Conservation (phyloP, 2,329 filamentous ascomycete genomes). For the Colletotrichum sojae region DNA sequence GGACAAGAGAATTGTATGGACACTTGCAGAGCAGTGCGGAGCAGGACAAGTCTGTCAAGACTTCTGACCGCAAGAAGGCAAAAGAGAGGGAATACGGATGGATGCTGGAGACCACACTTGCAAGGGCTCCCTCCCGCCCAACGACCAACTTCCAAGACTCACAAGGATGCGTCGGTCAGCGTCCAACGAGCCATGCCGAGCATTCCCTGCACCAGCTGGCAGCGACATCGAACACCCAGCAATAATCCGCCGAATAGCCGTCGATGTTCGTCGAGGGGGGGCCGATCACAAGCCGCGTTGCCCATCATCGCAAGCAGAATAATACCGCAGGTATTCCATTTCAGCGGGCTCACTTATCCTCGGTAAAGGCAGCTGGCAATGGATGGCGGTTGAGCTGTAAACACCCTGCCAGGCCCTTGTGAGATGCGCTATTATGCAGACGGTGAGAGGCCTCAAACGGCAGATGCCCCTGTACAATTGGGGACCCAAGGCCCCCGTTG, state of each 20-base stretch:
- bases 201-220: conserved; percentile 9
- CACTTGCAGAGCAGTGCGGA: conserved; percentile 21
- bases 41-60: conserved; percentile 13
- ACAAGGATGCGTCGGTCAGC: neutral
- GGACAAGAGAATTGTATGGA: neutral
- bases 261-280: too few relatives aligned
- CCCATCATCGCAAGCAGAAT: neutral
- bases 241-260: neutral
- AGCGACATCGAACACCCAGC: neutral
- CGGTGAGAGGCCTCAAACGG: neutral
- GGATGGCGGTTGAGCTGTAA: neutral
- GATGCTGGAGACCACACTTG: neutral
- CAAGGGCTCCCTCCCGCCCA: neutral
- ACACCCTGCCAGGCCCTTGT: neutral
- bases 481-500: neutral
- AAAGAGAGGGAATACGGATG: neutral
- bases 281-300: neutral
- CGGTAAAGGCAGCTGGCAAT: conserved; percentile 5
- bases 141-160: neutral
- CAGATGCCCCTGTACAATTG: conserved; percentile 13
- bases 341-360: neutral
- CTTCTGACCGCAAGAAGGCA: neutral
- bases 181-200: neutral
- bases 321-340: conserved; percentile 15
- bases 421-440: conserved; percentile 12